These are phyloP conservation scores for Quercus tomentella DNA, from an alignment of 331 rosid genomes.

Conservation along the genomic window DNA sequence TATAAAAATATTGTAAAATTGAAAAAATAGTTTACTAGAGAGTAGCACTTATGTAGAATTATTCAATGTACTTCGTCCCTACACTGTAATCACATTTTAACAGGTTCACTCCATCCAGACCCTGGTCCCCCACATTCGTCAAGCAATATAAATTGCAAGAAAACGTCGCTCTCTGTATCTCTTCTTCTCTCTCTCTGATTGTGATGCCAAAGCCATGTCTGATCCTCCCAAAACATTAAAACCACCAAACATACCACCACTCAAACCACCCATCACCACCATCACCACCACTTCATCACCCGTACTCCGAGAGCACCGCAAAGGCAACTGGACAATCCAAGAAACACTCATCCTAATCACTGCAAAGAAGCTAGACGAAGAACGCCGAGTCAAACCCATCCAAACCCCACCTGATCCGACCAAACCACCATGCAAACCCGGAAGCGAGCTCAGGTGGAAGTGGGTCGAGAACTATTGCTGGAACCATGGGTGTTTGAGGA, in stretches of 20 bases:
- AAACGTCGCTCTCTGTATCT: too few relatives aligned
- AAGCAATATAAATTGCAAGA: too few relatives aligned
- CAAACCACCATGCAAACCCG: conserved; percentile 5
- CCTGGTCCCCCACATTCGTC: too few relatives aligned
- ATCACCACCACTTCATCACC: conserved; percentile 23
- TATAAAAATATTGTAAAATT: too few relatives aligned
- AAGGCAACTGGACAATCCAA: conserved; percentile 66
- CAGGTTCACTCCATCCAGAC: too few relatives aligned
- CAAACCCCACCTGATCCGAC: conserved; percentile 13
- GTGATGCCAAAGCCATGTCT: conserved; percentile 35
- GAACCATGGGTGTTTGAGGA: conserved; percentile 53
- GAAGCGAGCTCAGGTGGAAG: conserved; percentile 64
- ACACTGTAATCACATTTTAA: too few relatives aligned
- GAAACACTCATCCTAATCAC: conserved; percentile 56
- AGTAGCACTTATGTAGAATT: too few relatives aligned
- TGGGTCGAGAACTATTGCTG: conserved; percentile 81
- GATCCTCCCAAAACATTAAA: conserved; percentile 47
- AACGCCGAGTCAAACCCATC: conserved; percentile 26
- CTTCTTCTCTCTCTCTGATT: not conserved
- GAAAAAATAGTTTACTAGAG: too few relatives aligned
- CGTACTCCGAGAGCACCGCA: conserved; percentile 46
- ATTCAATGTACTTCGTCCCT: too few relatives aligned
- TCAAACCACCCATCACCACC: conserved; percentile 3
- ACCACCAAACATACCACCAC: conserved; percentile 12
- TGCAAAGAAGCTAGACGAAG: conserved; percentile 59